These are phyloP conservation scores for Athelia psychrophila DNA, from an alignment of 1,284 basidiomycete genomes.

Conservation along the genomic window DNA sequence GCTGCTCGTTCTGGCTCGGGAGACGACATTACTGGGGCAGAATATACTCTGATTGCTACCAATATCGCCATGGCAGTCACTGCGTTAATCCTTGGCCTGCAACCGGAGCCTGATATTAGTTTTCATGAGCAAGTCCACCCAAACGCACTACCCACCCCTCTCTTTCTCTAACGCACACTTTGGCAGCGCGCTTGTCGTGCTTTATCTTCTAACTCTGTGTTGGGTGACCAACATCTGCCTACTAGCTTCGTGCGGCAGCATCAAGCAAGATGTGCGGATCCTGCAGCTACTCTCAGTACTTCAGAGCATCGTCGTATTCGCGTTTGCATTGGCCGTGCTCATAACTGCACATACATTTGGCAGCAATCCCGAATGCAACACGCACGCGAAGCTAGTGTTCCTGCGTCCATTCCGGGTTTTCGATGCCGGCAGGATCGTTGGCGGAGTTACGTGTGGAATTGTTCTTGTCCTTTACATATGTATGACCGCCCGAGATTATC, in stretches of 20 bases:
- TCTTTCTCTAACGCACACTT: background rate
- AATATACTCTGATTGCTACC: conserved; percentile 23
- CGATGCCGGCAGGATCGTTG: conserved; percentile 14
- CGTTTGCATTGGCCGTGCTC: conserved; percentile 18
- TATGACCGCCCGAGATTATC: conserved; percentile 14
- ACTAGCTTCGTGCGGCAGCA: conserved; percentile 14
- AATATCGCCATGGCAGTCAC: conserved; percentile 24
- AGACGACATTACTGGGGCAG: conserved; percentile 19
- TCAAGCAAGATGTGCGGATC: conserved; percentile 6
- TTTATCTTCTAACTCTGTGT: conserved; percentile 15
- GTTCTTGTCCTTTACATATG: conserved; percentile 10
- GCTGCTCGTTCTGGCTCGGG: conserved; percentile 17
- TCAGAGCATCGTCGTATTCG: conserved; percentile 21
- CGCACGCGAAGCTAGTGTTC: conserved; percentile 16
- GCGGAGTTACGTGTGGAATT: conserved; percentile 12
- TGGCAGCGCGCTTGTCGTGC: conserved; percentile 10
- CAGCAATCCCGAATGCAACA: conserved; percentile 14
- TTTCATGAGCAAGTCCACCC: conserved; percentile 20
- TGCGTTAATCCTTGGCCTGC: conserved; percentile 21
- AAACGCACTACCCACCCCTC: background rate
- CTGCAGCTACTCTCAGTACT: conserved; percentile 14
- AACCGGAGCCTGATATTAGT: conserved; percentile 18
- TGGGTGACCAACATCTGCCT: conserved; percentile 18
- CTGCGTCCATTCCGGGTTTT: conserved; percentile 22
- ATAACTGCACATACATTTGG: conserved; percentile 17